Conservation (phyloP, 2,329 filamentous ascomycete species). For the Didymella sp. region DNA sequence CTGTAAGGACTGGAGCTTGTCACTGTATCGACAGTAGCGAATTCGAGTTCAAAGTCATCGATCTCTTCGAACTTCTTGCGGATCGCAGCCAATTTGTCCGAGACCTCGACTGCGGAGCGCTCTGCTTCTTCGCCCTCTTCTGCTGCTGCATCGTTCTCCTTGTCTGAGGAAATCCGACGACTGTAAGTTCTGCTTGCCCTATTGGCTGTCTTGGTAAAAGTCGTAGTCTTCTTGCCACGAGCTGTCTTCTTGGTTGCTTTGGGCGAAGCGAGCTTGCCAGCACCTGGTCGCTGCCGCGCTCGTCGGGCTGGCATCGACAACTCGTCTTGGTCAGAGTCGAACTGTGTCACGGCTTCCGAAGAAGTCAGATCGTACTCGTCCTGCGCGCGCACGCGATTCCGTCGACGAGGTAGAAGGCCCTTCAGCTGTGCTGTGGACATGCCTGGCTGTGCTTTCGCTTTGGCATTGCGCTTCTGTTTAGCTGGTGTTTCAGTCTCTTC, state of each 20-base stretch:
- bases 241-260: constrained; percentile 37
- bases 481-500: constrained; percentile 36
- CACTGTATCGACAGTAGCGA: constrained; percentile 55
- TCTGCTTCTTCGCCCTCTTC: constrained; percentile 38
- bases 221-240: constrained; percentile 33
- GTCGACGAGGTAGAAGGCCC: constrained; percentile 54
- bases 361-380: constrained; percentile 53
- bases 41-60: constrained; percentile 59
- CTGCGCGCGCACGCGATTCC: constrained; percentile 38
- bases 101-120: constrained; percentile 35
- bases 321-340: constrained; percentile 54
- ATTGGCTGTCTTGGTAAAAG: constrained; percentile 26
- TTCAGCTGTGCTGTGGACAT: constrained; percentile 55
- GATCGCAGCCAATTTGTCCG: constrained; percentile 51
- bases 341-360: constrained; percentile 41
- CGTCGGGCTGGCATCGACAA: constrained; percentile 43
- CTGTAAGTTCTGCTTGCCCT: constrained; percentile 43
- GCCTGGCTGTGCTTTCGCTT: constrained; percentile 40
- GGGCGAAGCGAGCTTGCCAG: constrained; percentile 28
- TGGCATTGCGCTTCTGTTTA: constrained; percentile 24
- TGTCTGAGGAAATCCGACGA: constrained; percentile 50
- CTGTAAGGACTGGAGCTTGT: constrained; percentile 53
- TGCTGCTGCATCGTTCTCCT: constrained; percentile 50
- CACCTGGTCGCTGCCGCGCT: constrained; percentile 22
- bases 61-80: constrained; percentile 59